Evolutionary conservation across 345 rosid species (phyloP).

Genomic region (Melastoma malabathricum): DNA sequence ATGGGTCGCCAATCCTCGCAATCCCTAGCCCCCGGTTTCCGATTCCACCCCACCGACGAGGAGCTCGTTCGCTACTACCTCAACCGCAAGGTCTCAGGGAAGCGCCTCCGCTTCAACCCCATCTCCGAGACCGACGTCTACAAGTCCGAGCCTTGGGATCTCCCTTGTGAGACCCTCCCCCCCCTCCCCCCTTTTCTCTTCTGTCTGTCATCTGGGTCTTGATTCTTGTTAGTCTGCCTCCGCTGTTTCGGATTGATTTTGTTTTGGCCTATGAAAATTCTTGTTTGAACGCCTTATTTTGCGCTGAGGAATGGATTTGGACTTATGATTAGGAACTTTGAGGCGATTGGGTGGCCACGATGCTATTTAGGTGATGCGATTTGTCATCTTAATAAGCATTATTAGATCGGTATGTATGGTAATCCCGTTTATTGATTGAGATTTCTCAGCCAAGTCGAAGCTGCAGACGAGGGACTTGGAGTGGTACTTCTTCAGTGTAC

Average conservation of each 20-base stretch:
- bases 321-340: no score
- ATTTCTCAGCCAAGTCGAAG: slow-evolving; percentile 51
- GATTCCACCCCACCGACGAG: slow-evolving; percentile 92
- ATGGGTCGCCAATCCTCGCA: slow-evolving; percentile 47
- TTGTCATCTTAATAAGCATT: background rate
- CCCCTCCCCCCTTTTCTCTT: background rate
- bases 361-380: no score
- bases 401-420: background rate
- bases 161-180: slow-evolving; percentile 37
- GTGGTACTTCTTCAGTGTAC: slow-evolving; percentile 81
- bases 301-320: no score
- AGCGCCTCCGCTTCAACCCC: slow-evolving; percentile 54
- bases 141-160: slow-evolving; percentile 93
- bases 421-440: background rate
- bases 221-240: background rate
- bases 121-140: slow-evolving; percentile 68
- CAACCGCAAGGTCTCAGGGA: slow-evolving; percentile 60
- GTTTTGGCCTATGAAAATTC: background rate
- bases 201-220: no score
- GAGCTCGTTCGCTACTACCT: slow-evolving; percentile 91
- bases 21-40: slow-evolving; percentile 80
- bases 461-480: slow-evolving; percentile 82
- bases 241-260: background rate
- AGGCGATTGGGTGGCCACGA: no score
- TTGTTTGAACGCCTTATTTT: background rate